phyloP scores from a whole-genome alignment of 2,329 filamentous ascomycete species.

The Penicillium sp. region DNA sequence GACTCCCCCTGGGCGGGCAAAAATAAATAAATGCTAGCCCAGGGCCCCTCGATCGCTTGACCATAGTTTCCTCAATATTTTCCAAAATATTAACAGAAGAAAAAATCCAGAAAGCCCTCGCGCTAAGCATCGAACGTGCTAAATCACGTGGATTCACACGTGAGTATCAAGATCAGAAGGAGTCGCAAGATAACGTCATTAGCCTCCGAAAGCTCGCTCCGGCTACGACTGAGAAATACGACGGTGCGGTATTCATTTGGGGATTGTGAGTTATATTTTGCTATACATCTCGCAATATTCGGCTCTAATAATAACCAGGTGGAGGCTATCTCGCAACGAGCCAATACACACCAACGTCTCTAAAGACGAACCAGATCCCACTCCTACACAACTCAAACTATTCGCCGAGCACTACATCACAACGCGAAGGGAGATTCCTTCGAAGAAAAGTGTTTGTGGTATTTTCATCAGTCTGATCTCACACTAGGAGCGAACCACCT shows the following conservation, averaged over 20 bases:
- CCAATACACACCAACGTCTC: background rate
- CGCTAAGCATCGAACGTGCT: background rate
- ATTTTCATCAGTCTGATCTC: slow-evolving; percentile 11
- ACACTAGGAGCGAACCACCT: slow-evolving; percentile 9
- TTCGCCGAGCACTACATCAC: slow-evolving; percentile 17
- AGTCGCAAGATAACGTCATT: background rate
- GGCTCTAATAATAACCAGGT: background rate
- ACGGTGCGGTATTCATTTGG: background rate
- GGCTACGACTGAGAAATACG: background rate
- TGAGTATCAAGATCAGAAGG: background rate
- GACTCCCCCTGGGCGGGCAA: background rate
- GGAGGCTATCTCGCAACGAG: background rate
- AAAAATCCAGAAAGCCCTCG: background rate
- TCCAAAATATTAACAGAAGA: background rate
- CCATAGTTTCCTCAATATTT: background rate
- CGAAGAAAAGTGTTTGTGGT: slow-evolving; percentile 1
- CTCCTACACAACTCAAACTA: slow-evolving; percentile 10
- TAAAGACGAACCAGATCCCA: background rate
- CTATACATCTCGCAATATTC: too few species aligned
- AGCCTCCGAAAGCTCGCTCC: background rate
- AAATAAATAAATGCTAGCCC: background rate
- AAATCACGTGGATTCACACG: background rate
- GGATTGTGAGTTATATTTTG: background rate
- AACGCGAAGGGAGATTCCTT: slow-evolving; percentile 1
- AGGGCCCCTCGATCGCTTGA: background rate